These are phyloP conservation scores for Fragaria vesca DNA, from an alignment of 306 rosid genomes.

Conservation along the genomic window DNA sequence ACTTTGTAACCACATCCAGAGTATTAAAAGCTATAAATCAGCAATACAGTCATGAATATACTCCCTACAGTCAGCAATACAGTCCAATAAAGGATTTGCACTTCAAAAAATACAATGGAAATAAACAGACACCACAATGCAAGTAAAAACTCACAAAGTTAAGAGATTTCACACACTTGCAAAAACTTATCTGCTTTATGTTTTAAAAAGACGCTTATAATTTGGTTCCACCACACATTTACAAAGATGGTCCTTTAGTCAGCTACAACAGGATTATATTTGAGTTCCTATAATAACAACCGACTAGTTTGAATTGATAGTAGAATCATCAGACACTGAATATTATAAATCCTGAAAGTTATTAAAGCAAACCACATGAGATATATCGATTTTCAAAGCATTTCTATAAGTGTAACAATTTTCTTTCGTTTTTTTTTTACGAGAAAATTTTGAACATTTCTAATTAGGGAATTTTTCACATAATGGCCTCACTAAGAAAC, in stretches of 20 bases:
- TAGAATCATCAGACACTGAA: neutral
- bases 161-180: neutral
- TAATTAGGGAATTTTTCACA: neutral
- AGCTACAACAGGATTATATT: neutral
- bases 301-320: neutral
- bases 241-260: neutral
- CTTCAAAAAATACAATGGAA: neutral
- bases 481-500: neutral
- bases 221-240: neutral
- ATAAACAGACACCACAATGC: neutral
- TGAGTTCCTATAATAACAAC: neutral
- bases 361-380: neutral
- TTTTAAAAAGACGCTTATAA: neutral
- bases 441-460: neutral
- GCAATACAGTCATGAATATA: neutral
- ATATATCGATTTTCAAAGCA: neutral
- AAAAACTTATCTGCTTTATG: neutral
- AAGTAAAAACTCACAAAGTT: neutral
- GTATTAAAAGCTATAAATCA: neutral
- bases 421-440: neutral
- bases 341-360: no score
- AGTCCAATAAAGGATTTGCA: neutral
- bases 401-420: neutral
- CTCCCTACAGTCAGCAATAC: neutral
- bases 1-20: neutral